Percentiles rank a stretch among this genome's conserved stretches.
Conservation (phyloP, 305 asterid genomes). For the Fraxinus angustifolia region DNA sequence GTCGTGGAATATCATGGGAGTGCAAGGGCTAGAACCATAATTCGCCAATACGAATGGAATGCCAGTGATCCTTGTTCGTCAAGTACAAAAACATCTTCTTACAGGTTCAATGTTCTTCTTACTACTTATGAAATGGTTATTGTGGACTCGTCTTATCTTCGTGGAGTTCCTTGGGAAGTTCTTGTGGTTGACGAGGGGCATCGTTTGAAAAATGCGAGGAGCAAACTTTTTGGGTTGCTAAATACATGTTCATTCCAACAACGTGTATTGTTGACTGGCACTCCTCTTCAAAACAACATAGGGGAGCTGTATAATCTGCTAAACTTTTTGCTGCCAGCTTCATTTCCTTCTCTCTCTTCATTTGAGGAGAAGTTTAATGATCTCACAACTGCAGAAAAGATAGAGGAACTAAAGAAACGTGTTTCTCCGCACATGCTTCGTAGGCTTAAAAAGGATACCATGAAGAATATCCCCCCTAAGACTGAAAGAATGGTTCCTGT, state of each 20-base stretch:
- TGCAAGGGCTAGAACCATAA: neutral
- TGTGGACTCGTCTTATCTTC: conserved; percentile 9
- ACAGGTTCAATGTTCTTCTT: conserved; percentile 83
- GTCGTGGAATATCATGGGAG: neutral
- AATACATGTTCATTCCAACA: conserved; percentile 65
- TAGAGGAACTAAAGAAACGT: neutral
- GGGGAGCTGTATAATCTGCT: neutral
- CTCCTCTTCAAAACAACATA: neutral
- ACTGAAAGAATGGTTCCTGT: neutral
- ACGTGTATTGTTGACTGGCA: conserved; percentile 38
- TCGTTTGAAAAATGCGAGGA: neutral
- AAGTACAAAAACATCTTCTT: conserved; percentile 52
- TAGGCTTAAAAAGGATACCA: neutral
- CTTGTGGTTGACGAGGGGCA: neutral
- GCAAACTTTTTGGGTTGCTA: neutral
- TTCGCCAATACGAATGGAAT: conserved; percentile 18
- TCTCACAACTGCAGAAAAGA: neutral
- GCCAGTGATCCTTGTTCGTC: conserved; percentile 44
- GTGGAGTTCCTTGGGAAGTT: neutral
- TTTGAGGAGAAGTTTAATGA: neutral
- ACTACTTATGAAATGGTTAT: conserved; percentile 97
- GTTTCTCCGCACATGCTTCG: neutral
- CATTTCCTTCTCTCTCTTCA: neutral
- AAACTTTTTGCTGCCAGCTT: neutral
- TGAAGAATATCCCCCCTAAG: neutral